Percentiles rank a stretch among this genome's conserved stretches.
phyloP scores from a whole-genome alignment of 2,329 filamentous ascomycete species.

The Trichoderma simmonsii region DNA sequence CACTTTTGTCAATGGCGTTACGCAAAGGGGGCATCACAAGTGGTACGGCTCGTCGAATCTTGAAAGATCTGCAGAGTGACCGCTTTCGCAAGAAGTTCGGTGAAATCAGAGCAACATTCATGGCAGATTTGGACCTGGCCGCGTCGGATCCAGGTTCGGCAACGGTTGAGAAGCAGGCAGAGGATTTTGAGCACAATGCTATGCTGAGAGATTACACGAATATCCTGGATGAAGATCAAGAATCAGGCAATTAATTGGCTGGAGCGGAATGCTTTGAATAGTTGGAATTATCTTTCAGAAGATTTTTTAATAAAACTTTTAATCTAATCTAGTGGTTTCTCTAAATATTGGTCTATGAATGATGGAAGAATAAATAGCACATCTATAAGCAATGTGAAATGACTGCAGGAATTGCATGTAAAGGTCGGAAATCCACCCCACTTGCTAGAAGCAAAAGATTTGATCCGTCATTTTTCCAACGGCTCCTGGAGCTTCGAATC shows the following conservation, averaged over 20 bases:
- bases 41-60: constrained; percentile 28
- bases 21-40: constrained; percentile 32
- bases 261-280: not conserved
- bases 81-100: constrained; percentile 21
- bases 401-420: not conserved
- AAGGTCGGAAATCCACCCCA: no score
- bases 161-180: constrained; percentile 31
- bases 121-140: constrained; percentile 34
- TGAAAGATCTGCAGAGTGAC: constrained; percentile 27
- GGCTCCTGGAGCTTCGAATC: constrained; percentile 49
- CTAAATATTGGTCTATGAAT: not conserved
- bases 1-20: constrained; percentile 37
- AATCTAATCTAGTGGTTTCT: not conserved
- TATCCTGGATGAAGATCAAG: not conserved
- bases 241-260: not conserved
- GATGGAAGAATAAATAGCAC: not conserved
- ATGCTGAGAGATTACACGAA: constrained; percentile 30
- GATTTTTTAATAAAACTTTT: not conserved
- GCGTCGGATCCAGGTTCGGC: constrained; percentile 31
- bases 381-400: not conserved
- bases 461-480: constrained; percentile 52
- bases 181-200: constrained; percentile 30
- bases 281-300: not conserved
- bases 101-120: constrained; percentile 33
- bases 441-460: constrained; percentile 48